These are phyloP conservation scores for Spatholobus suberectus DNA, from an alignment of 306 rosid genomes.

Conservation along the genomic window DNA sequence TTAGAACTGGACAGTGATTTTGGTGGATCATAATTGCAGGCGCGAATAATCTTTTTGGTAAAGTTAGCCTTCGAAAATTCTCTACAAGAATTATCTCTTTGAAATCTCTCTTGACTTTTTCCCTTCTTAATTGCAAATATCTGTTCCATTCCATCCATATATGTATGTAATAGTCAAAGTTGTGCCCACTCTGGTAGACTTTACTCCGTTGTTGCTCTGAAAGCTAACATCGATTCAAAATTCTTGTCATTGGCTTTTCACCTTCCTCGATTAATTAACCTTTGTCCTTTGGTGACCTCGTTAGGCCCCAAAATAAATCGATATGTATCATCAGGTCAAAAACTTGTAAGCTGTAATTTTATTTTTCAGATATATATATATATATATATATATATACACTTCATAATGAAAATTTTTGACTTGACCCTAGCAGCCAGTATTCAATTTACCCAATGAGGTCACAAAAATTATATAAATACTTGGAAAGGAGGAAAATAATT, in stretches of 20 bases:
- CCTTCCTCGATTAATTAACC: slow-evolving; percentile 40
- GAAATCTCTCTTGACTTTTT: slow-evolving; percentile 41
- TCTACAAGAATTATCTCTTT: background rate
- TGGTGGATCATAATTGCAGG: background rate
- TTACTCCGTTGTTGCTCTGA: slow-evolving; percentile 11
- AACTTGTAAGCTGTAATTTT: slow-evolving; percentile 38
- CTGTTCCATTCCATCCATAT: background rate
- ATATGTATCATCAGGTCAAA: slow-evolving; percentile 36
- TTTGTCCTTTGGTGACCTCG: slow-evolving; percentile 2
- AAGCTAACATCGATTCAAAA: slow-evolving; percentile 33
- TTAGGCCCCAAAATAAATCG: background rate
- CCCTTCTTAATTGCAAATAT: slow-evolving; percentile 5
- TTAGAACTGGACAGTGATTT: background rate
- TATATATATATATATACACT: background rate
- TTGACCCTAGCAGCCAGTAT: slow-evolving; percentile 48
- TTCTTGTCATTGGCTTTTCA: slow-evolving; percentile 51
- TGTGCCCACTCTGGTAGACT: slow-evolving; percentile 61
- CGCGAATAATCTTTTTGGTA: background rate
- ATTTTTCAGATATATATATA: background rate
- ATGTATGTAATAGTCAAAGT: slow-evolving; percentile 50
- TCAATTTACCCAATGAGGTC: slow-evolving; percentile 25
- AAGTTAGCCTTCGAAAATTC: slow-evolving; percentile 26
- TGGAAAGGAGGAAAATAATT: background rate
- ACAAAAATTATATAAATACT: slow-evolving; percentile 6
- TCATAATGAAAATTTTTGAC: slow-evolving; percentile 49